Percentiles rank a stretch among this genome's conserved stretches.
Conservation (phyloP, 2,329 filamentous ascomycete genomes). For the Domatiomyces globalis region DNA sequence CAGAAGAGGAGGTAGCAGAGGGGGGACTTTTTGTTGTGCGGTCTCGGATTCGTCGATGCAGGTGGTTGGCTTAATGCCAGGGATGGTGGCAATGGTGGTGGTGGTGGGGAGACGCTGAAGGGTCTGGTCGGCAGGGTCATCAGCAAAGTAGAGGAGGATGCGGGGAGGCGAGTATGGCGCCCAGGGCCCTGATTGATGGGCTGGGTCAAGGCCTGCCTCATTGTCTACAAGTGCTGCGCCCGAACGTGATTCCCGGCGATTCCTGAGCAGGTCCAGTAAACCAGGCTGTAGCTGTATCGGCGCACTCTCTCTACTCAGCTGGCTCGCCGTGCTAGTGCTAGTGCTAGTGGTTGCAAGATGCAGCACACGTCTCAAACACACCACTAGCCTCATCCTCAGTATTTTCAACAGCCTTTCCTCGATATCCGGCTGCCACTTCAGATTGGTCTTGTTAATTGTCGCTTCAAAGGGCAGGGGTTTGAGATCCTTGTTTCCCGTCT, state of each 20-base stretch:
- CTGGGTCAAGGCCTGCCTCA: not conserved
- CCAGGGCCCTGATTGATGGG: not conserved
- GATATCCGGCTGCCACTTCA: constrained; percentile 15
- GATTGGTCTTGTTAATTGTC: constrained; percentile 2
- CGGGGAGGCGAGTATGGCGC: not conserved
- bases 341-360: constrained; percentile 1
- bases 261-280: constrained; percentile 2
- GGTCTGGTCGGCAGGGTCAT: constrained; percentile 4
- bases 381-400: constrained; percentile 10
- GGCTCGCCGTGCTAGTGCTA: not conserved
- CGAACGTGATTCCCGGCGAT: constrained; percentile 5
- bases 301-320: not conserved
- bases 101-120: not conserved
- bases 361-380: constrained; percentile 4
- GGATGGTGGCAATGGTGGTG: not conserved
- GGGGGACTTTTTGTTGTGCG: constrained; percentile 8
- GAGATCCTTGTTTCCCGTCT: not conserved
- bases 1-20: not conserved
- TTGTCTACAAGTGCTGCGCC: not conserved
- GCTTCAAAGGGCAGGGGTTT: not conserved
- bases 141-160: constrained; percentile 2
- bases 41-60: constrained; percentile 5
- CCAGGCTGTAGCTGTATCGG: not conserved
- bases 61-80: constrained; percentile 1
- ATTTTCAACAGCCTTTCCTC: constrained; percentile 8